Conservation (phyloP, 1,139 yeast genomes). For the Blastobotrys proliferans region DNA sequence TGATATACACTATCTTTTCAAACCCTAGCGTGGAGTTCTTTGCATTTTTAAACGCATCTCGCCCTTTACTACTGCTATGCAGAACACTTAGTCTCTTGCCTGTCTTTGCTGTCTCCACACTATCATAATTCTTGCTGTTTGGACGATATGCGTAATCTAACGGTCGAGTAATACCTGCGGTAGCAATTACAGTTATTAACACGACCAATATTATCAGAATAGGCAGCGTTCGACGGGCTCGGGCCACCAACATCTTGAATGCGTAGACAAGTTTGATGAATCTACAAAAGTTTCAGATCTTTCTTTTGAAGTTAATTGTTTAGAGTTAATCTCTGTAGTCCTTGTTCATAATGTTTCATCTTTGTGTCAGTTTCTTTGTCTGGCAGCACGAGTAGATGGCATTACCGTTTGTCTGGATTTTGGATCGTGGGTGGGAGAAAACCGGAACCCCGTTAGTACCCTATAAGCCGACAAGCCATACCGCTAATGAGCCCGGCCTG, state of each 20-base stretch:
- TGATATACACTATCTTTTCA: neutral
- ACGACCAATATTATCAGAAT: conserved; percentile 88
- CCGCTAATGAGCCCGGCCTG: too few species aligned
- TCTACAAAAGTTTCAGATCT: too few species aligned
- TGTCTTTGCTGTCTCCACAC: too few species aligned
- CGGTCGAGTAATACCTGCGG: conserved; percentile 68
- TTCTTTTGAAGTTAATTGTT: too few species aligned
- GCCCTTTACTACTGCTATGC: too few species aligned
- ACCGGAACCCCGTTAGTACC: too few species aligned
- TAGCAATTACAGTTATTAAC: conserved; percentile 82
- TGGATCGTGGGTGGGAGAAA: too few species aligned
- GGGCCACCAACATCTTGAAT: too few species aligned
- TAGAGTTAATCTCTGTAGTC: too few species aligned
- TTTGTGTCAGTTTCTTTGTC: conserved; percentile 71
- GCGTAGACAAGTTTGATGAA: too few species aligned
- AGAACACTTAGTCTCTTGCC: conserved; percentile 81
- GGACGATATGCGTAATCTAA: conserved; percentile 87
- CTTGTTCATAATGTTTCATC: too few species aligned
- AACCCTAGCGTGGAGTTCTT: conserved; percentile 26
- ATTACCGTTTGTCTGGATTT: conserved; percentile 78
- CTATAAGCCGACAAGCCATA: too few species aligned
- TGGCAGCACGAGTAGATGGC: conserved; percentile 82
- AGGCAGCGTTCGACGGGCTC: conserved; percentile 77
- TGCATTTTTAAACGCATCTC: conserved; percentile 94
- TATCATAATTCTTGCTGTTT: conserved; percentile 78